Evolutionary conservation across 2,329 filamentous ascomycete genomes (phyloP).

Genomic region (Gremmenia infestans): DNA sequence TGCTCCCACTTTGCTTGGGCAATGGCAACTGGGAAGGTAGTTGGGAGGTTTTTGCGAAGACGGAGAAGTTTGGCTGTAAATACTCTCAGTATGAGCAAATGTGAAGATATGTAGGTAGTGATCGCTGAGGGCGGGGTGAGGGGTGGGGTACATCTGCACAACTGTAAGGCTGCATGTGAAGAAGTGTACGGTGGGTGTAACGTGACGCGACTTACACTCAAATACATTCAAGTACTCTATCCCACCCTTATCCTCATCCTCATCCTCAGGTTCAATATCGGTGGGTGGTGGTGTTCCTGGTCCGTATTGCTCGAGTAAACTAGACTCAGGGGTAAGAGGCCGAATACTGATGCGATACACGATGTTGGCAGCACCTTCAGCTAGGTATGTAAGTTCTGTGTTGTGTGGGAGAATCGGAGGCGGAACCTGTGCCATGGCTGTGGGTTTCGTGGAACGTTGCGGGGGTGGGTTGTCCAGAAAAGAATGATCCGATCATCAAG

Average conservation of each 20-base stretch:
- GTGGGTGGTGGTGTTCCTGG: conserved; percentile 21
- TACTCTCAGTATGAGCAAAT: not conserved
- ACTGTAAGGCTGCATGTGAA: too few species aligned
- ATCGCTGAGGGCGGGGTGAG: too few species aligned
- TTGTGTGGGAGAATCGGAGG: not conserved
- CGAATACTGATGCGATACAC: conserved; percentile 56
- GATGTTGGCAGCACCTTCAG: conserved; percentile 72
- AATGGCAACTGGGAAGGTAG: conserved; percentile 39
- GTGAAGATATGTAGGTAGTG: not conserved
- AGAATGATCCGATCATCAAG: not conserved
- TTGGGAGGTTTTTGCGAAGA: conserved; percentile 52
- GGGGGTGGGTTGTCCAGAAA: not conserved
- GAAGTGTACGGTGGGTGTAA: not conserved
- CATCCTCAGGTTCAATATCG: conserved; percentile 15
- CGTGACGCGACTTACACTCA: conserved; percentile 7
- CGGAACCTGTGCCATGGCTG: not conserved
- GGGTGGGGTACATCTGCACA: too few species aligned
- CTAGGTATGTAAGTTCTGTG: conserved; percentile 38
- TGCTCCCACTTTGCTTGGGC: conserved; percentile 43
- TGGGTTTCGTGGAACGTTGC: too few species aligned
- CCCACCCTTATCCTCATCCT: not conserved
- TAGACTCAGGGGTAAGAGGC: conserved; percentile 19
- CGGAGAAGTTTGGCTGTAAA: conserved; percentile 49
- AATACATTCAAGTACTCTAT: not conserved
- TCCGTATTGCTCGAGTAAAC: conserved; percentile 35